These are phyloP conservation scores for Aspergillus wentii DNA, from an alignment of 495 filamentous ascomycete species.

Conservation along the genomic window DNA sequence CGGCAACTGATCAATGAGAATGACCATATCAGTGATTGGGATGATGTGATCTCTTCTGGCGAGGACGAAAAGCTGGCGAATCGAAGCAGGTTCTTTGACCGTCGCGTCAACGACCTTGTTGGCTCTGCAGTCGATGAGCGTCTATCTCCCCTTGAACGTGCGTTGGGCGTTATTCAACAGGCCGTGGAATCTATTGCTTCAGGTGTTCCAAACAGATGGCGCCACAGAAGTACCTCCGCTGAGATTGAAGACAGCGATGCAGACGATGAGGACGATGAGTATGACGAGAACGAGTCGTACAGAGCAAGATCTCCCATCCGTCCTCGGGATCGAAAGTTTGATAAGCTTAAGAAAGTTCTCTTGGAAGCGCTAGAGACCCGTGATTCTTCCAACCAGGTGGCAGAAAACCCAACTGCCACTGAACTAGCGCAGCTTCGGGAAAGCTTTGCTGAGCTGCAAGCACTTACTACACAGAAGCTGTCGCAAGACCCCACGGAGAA, in stretches of 20 bases:
- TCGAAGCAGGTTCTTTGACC: conserved; percentile 77
- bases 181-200: conserved; percentile 49
- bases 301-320: conserved; percentile 57
- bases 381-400: conserved; percentile 17
- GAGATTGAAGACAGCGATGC: conserved; percentile 79
- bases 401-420: conserved; percentile 32
- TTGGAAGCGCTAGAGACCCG: conserved; percentile 70
- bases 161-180: conserved; percentile 69
- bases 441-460: conserved; percentile 55
- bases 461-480: conserved; percentile 32
- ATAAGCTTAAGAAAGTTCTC: conserved; percentile 78
- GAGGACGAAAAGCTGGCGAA: conserved; percentile 76
- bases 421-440: conserved; percentile 51
- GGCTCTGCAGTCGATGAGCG: conserved; percentile 71
- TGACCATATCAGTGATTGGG: conserved; percentile 82
- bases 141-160: conserved; percentile 71
- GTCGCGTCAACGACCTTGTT: conserved; percentile 79
- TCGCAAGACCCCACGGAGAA: conserved; percentile 33
- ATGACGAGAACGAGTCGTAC: conserved; percentile 38
- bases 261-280: conserved; percentile 86
- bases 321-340: conserved; percentile 68
- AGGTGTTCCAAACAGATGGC: conserved; percentile 30
- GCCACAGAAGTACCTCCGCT: conserved; percentile 53
- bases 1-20: conserved; percentile 63
- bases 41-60: conserved; percentile 73